Percentiles rank a stretch among this genome's conserved stretches.
These are phyloP conservation scores for Capsicum chinense DNA, from an alignment of 257 asterid species.

Conservation along the genomic window DNA sequence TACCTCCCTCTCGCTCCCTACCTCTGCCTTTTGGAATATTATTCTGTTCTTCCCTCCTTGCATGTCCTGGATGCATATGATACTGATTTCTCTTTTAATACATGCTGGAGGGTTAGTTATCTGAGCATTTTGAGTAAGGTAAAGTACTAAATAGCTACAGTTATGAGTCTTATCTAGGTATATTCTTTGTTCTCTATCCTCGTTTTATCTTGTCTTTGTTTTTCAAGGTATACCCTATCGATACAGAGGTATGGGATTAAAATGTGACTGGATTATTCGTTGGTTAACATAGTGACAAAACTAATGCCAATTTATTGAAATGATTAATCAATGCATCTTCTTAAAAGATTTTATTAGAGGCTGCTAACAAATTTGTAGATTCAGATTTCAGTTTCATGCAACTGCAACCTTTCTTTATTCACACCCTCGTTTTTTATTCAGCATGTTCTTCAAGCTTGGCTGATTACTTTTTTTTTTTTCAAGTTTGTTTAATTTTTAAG, in stretches of 20 bases:
- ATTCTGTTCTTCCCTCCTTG: background rate
- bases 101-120: background rate
- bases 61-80: background rate
- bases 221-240: background rate
- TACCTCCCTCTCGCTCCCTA: background rate
- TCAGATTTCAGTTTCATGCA: conserved; percentile 20
- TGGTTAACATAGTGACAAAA: background rate
- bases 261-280: background rate
- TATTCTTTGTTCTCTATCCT: background rate
- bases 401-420: conserved; percentile 10
- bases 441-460: background rate
- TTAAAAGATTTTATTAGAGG: background rate
- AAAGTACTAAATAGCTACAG: background rate
- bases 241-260: background rate
- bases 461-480: conserved; percentile 20
- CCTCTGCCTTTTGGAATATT: background rate
- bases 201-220: conserved; percentile 14
- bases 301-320: background rate
- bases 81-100: background rate
- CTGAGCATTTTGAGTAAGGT: background rate
- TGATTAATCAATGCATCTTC: conserved; percentile 2
- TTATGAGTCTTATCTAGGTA: background rate
- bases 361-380: background rate
- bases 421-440: background rate
- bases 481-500: background rate